Percentiles rank a stretch among this genome's conserved stretches.
These are phyloP conservation scores for Grigorovia yakushimaensis DNA, from an alignment of 805 yeast species.

Conservation along the genomic window DNA sequence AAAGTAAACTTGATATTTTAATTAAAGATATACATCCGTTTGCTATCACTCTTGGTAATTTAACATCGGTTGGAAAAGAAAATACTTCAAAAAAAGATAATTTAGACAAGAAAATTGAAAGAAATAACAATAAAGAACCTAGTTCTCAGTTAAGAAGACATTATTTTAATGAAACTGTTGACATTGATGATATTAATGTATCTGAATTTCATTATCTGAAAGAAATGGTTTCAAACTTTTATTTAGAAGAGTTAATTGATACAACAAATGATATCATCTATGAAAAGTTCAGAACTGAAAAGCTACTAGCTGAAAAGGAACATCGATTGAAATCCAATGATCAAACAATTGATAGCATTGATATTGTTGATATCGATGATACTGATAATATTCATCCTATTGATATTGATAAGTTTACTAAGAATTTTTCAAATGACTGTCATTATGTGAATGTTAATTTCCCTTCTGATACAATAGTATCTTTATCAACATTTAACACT, in stretches of 20 bases:
- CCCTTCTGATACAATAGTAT: too few species aligned
- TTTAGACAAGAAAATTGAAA: neutral
- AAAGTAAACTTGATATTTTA: conserved; percentile 9
- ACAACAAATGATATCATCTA: conserved; percentile 65
- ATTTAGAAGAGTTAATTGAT: conserved; percentile 74
- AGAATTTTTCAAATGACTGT: too few species aligned
- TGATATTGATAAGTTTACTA: neutral
- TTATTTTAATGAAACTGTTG: neutral
- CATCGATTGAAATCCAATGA: neutral
- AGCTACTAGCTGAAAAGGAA: conserved; percentile 31
- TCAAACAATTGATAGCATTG: neutral
- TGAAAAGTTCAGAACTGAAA: conserved; percentile 70
- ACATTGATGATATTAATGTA: conserved; percentile 20
- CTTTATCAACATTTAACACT: too few species aligned
- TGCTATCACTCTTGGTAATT: conserved; percentile 53
- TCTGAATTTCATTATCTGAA: conserved; percentile 66
- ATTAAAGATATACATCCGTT: conserved; percentile 49
- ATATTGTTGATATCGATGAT: neutral
- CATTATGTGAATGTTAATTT: too few species aligned
- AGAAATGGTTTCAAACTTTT: conserved; percentile 65
- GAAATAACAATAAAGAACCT: neutral
- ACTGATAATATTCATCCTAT: neutral
- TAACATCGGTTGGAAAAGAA: conserved; percentile 1
- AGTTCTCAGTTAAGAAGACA: neutral
- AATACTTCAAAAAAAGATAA: conserved; percentile 3